Conservation (phyloP, 495 filamentous ascomycete species). For the Penicillium roqueforti region DNA sequence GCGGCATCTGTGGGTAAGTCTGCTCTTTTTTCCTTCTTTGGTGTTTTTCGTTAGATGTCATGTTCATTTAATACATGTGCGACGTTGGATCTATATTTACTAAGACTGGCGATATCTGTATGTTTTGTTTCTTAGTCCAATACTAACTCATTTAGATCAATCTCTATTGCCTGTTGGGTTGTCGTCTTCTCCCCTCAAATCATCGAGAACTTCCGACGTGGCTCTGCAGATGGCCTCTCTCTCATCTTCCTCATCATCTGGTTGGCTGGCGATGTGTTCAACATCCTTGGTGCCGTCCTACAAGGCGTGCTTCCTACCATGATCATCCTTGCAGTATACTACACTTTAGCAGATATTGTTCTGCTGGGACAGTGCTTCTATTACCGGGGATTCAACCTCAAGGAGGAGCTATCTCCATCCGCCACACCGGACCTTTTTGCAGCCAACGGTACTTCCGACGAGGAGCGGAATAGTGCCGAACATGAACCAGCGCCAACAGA, state of each 20-base stretch:
- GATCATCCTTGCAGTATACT: slow-evolving; percentile 93
- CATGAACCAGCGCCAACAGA: slow-evolving; percentile 29
- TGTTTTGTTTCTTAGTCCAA: neutral
- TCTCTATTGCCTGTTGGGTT: slow-evolving; percentile 96
- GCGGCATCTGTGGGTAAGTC: slow-evolving; percentile 78
- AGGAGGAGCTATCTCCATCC: slow-evolving; percentile 44
- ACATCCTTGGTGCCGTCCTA: slow-evolving; percentile 86
- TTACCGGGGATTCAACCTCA: slow-evolving; percentile 77
- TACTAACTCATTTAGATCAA: slow-evolving; percentile 55
- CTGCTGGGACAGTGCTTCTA: slow-evolving; percentile 87
- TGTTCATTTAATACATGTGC: neutral
- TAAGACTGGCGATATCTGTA: slow-evolving; percentile 9
- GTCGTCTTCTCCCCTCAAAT: slow-evolving; percentile 98
- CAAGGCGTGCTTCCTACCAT: slow-evolving; percentile 95
- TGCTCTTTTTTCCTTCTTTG: neutral
- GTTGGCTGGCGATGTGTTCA: slow-evolving; percentile 93
- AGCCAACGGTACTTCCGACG: slow-evolving; percentile 12
- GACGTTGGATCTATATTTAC: neutral
- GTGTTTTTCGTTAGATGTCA: neutral
- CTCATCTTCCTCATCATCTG: slow-evolving; percentile 87
- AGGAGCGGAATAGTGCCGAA: slow-evolving; percentile 9
- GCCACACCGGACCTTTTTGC: slow-evolving; percentile 13
- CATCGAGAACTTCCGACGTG: slow-evolving; percentile 84
- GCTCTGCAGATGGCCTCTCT: slow-evolving; percentile 83
- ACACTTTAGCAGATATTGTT: slow-evolving; percentile 89